Evolutionary conservation across 768 basidiomycete genomes (phyloP), one percentile per base, ranked within the genome.

Genomic region (Suillus tomentosus): DNA sequence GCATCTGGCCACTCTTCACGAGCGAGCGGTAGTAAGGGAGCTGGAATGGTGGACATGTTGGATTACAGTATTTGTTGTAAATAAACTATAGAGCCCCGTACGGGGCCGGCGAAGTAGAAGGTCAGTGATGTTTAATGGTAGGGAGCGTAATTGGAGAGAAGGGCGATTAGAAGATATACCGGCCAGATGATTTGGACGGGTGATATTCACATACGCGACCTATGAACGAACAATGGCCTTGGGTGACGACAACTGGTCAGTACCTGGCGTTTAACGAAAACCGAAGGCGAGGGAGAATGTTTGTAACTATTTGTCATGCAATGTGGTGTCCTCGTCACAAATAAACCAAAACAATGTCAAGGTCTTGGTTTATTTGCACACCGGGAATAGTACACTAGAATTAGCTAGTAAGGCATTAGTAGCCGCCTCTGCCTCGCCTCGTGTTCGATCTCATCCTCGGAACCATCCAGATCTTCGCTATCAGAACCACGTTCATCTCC

Each of bases 1-100:
- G 90, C 89, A 76, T 94, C 92, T 51, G 85, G 83, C 92, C 92
- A 94, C 79, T 93, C 91, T 77, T 94, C 92, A 66, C 85, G 84
- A 62, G 82, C 75, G 45, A 81, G 71, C 48, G 79, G 76, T 66
- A 82, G 79, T 54, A 84, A 78, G 14, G 87, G 88, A 6, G 88
- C 85, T 43, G 85, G 85, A 47, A 87, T 79, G 59, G 88, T 78
- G 62, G 81, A 74, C 89, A 91, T 91, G 61, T 62, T 65, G 67
- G 68, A 67, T 62, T 71, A 72, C 60, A 68, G 54, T 69, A 68
- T 59, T 36, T 69, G 55, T 65, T 63, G 63, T 61, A 62, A 65
- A 64, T 73, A 70, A 60, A 54, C 66, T 63, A 67, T 45, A 47
- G 45, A 63, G 68, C 66, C 68, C 66, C 48, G 63, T 42, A 64